Percentiles rank a stretch among this genome's conserved stretches.
Conservation (phyloP, 1,139 yeast species). For the Wickerhamiella pararugosa region DNA sequence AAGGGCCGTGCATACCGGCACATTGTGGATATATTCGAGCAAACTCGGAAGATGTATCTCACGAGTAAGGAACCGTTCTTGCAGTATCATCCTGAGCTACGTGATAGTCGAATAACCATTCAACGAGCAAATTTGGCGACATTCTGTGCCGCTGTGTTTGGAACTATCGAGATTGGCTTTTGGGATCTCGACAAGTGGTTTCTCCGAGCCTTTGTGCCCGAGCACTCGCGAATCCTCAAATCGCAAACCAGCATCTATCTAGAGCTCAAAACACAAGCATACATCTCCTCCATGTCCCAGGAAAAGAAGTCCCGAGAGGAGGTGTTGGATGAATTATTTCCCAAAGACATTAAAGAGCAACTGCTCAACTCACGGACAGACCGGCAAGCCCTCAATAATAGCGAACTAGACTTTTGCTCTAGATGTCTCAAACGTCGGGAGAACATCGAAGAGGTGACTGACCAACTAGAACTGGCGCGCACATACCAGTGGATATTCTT, state of each 20-base stretch:
- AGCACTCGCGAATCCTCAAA: conserved; percentile 47
- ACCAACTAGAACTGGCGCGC: conserved; percentile 37
- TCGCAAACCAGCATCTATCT: conserved; percentile 66
- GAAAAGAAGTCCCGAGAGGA: conserved; percentile 54
- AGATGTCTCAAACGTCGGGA: conserved; percentile 59
- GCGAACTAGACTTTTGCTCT: conserved; percentile 54
- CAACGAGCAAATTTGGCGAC: conserved; percentile 81
- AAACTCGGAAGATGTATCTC: conserved; percentile 24
- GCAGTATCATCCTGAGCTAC: conserved; percentile 6
- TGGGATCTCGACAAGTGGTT: conserved; percentile 72
- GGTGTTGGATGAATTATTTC: conserved; percentile 63
- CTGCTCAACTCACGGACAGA: conserved; percentile 12
- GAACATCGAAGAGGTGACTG: conserved; percentile 34
- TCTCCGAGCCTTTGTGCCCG: conserved; percentile 50
- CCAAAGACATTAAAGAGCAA: conserved; percentile 35
- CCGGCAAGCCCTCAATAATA: conserved; percentile 33
- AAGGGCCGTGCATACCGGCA: conserved; percentile 65
- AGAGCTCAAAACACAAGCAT: conserved; percentile 90
- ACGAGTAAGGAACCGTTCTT: conserved; percentile 18
- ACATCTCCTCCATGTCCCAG: conserved; percentile 71
- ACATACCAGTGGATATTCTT: conserved; percentile 65
- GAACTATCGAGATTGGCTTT: conserved; percentile 76
- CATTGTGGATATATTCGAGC: conserved; percentile 59
- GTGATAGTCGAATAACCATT: conserved; percentile 29
- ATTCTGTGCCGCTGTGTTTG: conserved; percentile 69